Evolutionary conservation across 257 asterid genomes (phyloP), one percentile per base, ranked within the genome.

Genomic region (Capsicum baccatum): DNA sequence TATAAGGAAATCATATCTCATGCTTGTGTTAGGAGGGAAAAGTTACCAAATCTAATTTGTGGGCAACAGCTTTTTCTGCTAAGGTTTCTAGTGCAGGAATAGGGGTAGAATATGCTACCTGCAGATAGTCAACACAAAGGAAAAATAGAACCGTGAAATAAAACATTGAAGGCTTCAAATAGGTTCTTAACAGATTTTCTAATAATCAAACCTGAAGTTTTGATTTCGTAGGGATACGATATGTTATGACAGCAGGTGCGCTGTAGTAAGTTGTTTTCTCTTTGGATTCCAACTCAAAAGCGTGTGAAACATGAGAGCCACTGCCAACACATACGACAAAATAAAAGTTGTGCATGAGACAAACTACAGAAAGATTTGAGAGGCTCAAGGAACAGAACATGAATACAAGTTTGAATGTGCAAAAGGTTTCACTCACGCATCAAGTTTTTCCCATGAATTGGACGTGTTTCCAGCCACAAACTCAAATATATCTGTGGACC

Each of bases 51-150:
- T 86, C 89, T 52, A 88, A 11, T 84, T 87, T 94, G 8, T 85
- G 69, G 13, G 57, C 58, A 19, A 81, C 59, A 5, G 86, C 44
- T 71, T 85, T 71, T 8, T 90, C 95, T 1, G 91, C 88, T 3
- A 92, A 90, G 84, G 89, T 89, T 59, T 85, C 87, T 84, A 92
- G 48, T 3, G 94, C 92, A 84, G 89, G 56, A 88, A 91, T 82
- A 13, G 98, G 95, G 62, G 94, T 91, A 21, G 98, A 91, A 87
- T 91, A 91, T 2, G 92, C 94, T 86, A 89, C 93, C 97, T 94
- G 91, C 56, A 87, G 82, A 85, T 12, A 67, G 63, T 68, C 56
- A 50, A 37, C 16, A 33, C 37, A 64, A 8, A 33, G 47, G 50
- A 64, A 56, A 82, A 35, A 26, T 44, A 35, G 37, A 66, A 15